These are phyloP conservation scores for Tilletia indica DNA, from an alignment of 1,284 basidiomycete genomes.

Conservation along the genomic window DNA sequence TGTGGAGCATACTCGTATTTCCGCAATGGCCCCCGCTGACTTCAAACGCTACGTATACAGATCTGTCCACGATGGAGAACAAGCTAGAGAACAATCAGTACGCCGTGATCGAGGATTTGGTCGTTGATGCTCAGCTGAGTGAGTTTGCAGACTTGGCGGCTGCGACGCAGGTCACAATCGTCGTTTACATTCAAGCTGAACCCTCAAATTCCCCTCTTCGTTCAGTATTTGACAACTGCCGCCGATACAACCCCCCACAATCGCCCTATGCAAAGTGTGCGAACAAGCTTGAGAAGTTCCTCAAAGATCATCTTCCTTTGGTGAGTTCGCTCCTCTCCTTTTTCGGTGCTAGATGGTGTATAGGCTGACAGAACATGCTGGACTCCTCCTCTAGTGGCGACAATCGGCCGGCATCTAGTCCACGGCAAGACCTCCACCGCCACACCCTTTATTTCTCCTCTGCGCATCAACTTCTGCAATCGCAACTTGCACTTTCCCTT, in stretches of 20 bases:
- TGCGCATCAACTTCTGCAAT: too few species aligned
- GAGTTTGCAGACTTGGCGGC: not conserved
- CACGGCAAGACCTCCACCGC: not conserved
- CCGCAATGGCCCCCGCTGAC: not conserved
- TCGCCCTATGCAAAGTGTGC: slow-evolving; percentile 85
- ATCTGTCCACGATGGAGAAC: slow-evolving; percentile 86
- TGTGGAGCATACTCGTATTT: too few species aligned
- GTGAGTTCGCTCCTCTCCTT: not conserved
- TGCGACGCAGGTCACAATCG: too few species aligned
- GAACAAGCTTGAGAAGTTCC: slow-evolving; percentile 69
- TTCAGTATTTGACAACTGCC: slow-evolving; percentile 81
- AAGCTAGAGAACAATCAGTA: slow-evolving; percentile 81
- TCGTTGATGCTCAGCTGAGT: slow-evolving; percentile 67
- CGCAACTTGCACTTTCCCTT: too few species aligned
- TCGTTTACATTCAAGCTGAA: too few species aligned
- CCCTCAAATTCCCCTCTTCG: not conserved
- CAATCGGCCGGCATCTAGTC: slow-evolving; percentile 11
- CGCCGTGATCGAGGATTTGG: slow-evolving; percentile 71
- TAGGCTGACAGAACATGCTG: too few species aligned
- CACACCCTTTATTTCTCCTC: too few species aligned
- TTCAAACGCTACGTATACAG: slow-evolving; percentile 58
- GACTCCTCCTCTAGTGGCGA: slow-evolving; percentile 4
- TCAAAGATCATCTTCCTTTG: slow-evolving; percentile 44
- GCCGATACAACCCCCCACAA: slow-evolving; percentile 79
- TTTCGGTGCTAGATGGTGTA: not conserved